These are phyloP conservation scores for Arctostaphylos glauca DNA, from an alignment of 148 eudicot species.

Conservation along the genomic window DNA sequence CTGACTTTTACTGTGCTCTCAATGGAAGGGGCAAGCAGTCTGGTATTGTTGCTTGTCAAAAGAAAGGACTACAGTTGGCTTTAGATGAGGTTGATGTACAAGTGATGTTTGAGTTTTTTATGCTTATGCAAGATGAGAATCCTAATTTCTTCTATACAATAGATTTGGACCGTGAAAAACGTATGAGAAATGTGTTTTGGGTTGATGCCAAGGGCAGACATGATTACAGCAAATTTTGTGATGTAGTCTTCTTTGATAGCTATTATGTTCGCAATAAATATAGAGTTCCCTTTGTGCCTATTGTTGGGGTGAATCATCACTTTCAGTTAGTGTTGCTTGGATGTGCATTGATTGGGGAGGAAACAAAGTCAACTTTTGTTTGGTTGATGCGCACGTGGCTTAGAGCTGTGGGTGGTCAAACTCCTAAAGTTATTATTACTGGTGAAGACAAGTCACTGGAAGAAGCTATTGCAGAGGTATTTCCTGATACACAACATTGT, in stretches of 20 bases:
- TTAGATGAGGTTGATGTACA: slow-evolving; percentile 29
- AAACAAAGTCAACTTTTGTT: slow-evolving; percentile 25
- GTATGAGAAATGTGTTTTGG: slow-evolving; percentile 33
- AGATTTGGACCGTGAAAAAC: slow-evolving; percentile 29
- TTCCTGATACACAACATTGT: slow-evolving; percentile 30
- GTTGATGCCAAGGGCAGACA: slow-evolving; percentile 30
- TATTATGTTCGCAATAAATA: slow-evolving; percentile 20
- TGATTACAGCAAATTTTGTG: slow-evolving; percentile 28
- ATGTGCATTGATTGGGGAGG: slow-evolving; percentile 31
- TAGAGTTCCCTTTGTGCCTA: slow-evolving; percentile 27
- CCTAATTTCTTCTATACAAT: slow-evolving; percentile 30
- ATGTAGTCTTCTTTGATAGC: slow-evolving; percentile 31
- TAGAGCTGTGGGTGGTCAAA: slow-evolving; percentile 33
- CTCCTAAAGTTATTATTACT: slow-evolving; percentile 30
- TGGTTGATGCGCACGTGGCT: slow-evolving; percentile 37
- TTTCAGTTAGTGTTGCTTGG: slow-evolving; percentile 33
- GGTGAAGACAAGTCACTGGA: slow-evolving; percentile 25
- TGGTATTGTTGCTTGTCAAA: slow-evolving; percentile 14
- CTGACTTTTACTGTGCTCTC: slow-evolving; percentile 15
- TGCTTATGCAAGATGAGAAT: slow-evolving; percentile 29
- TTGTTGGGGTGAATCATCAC: slow-evolving; percentile 36
- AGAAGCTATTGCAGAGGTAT: slow-evolving; percentile 27
- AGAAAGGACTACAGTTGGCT: slow-evolving; percentile 24
- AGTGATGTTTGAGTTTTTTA: slow-evolving; percentile 24
- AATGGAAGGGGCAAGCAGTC: slow-evolving; percentile 4